These are phyloP conservation scores for Mycena alexandri DNA, from an alignment of 768 basidiomycete species.

Conservation along the genomic window DNA sequence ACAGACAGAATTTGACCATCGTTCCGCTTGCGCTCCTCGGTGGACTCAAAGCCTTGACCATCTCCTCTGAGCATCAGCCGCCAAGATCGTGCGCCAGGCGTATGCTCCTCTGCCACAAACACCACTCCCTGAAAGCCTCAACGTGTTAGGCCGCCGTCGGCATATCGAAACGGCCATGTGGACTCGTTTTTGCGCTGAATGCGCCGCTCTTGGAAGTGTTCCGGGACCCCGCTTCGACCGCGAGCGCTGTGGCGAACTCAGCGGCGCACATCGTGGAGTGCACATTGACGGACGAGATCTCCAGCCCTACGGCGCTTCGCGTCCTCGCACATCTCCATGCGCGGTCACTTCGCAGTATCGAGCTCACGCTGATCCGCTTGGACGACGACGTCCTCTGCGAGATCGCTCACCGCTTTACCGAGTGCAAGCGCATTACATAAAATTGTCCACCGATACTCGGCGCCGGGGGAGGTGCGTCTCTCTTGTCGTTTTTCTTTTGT, in stretches of 20 bases:
- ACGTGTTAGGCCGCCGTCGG: neutral
- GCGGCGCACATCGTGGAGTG: neutral
- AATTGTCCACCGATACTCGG: neutral
- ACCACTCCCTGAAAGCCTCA: neutral
- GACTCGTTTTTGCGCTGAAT: neutral
- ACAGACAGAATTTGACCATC: neutral
- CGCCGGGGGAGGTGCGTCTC: neutral
- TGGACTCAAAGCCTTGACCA: neutral
- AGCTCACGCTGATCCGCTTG: conserved; percentile 12
- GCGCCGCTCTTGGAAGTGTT: neutral
- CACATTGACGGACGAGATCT: neutral
- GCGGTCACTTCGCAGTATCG: neutral
- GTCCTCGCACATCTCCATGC: neutral
- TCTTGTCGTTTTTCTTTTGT: no score
- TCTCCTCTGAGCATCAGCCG: conserved; percentile 2
- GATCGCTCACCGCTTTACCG: conserved; percentile 11
- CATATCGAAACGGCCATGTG: no score
- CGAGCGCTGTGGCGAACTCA: neutral
- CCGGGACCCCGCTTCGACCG: neutral
- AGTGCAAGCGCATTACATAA: conserved; percentile 10
- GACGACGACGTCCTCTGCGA: conserved; percentile 7
- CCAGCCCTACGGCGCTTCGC: neutral
- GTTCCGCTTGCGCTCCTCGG: neutral
- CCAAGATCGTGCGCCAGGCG: neutral
- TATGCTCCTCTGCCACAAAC: neutral